Percentiles rank a stretch among this genome's conserved stretches.
phyloP scores from a whole-genome alignment of 495 filamentous ascomycete species.

The Penicillium arizonense region DNA sequence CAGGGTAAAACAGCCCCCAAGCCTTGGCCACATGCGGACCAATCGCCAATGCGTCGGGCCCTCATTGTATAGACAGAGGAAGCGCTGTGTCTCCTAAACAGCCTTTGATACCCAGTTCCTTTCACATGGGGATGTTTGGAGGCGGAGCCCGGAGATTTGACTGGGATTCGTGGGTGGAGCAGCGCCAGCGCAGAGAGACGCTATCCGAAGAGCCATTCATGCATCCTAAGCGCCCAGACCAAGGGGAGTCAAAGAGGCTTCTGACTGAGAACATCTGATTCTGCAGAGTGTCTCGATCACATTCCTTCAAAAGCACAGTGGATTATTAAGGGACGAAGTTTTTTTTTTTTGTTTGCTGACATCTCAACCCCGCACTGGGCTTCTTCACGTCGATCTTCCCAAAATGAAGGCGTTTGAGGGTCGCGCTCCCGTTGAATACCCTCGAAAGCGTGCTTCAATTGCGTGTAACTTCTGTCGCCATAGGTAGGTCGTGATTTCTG shows the following conservation, averaged over 20 bases:
- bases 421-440: slow-evolving; percentile 9
- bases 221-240: too few species aligned
- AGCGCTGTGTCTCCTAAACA: slow-evolving; percentile 25
- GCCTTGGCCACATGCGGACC: slow-evolving; percentile 26
- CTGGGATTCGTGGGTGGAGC: too few species aligned
- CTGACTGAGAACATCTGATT: too few species aligned
- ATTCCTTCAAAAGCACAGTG: too few species aligned
- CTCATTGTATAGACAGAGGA: slow-evolving; percentile 7
- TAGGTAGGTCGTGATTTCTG: slow-evolving; percentile 4
- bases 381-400: not conserved
- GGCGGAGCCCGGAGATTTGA: too few species aligned
- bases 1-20: slow-evolving; percentile 12
- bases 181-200: too few species aligned
- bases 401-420: slow-evolving; percentile 7
- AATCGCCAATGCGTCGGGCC: slow-evolving; percentile 21
- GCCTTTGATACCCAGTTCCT: too few species aligned
- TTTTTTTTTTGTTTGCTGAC: not conserved
- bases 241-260: too few species aligned
- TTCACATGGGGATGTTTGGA: too few species aligned
- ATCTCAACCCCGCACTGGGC: slow-evolving; percentile 2
- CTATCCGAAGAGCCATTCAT: too few species aligned
- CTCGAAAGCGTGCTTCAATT: slow-evolving; percentile 19
- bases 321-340: slow-evolving; percentile 6
- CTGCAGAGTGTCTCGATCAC: too few species aligned
- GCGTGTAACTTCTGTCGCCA: slow-evolving; percentile 22